Conservation (phyloP, 176 grass and related monocot genomes). For the Avena eriantha region DNA sequence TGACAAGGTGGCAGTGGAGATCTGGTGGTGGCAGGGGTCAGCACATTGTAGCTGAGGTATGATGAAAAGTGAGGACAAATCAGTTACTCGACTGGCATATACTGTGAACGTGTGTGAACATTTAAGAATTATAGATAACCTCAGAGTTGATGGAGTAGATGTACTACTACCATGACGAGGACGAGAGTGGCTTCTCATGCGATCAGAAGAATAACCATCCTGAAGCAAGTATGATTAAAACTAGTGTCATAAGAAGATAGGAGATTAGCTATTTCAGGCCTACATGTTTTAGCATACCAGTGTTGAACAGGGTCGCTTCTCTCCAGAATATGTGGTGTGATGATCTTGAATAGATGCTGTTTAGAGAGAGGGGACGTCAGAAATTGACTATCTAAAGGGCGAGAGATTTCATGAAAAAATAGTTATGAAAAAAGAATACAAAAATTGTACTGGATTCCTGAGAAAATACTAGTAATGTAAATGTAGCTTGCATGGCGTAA, state of each 20-base stretch:
- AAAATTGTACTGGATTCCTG: not conserved
- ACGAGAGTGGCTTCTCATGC: constrained; percentile 3
- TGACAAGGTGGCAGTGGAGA: not conserved
- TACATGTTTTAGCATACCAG: constrained; percentile 17
- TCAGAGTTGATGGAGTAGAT: not conserved
- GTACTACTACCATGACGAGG: constrained; percentile 5
- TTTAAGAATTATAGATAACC: not conserved
- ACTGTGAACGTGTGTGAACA: not conserved
- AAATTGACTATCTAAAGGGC: not conserved
- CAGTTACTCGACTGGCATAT: not conserved
- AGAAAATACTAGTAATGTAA: constrained; percentile 7
- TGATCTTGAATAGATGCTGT: not conserved
- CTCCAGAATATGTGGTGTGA: not conserved
- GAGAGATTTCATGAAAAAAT: not conserved
- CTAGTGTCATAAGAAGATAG: not conserved
- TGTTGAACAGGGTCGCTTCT: not conserved
- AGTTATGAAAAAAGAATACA: not conserved
- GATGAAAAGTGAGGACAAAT: not conserved
- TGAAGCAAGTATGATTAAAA: constrained; percentile 8
- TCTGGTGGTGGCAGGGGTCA: not conserved
- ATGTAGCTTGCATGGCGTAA: not conserved
- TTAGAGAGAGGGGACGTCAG: not conserved
- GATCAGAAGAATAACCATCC: not conserved
- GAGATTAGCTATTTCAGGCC: not conserved
- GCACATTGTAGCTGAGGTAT: not conserved